Evolutionary conservation across 768 basidiomycete species (phyloP), one percentile per base, ranked within the genome.

Genomic region (Gymnopilus dilepis): DNA sequence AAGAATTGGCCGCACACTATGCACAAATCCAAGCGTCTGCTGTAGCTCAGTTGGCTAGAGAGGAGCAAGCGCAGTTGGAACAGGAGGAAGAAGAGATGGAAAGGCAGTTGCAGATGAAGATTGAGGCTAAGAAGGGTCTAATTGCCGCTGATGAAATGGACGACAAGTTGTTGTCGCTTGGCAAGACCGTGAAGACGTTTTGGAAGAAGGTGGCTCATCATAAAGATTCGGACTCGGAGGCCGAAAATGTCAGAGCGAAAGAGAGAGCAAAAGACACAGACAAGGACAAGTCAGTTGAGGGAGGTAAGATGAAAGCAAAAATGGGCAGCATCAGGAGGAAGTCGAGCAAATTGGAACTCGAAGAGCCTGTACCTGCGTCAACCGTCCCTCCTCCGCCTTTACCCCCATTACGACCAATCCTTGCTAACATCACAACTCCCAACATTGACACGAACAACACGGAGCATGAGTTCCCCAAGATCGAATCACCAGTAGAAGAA

Each of bases 101-200:
- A 56, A 42, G 41, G 45, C 33, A 21, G 41, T 37, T 52, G 59
- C 53, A 24, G 62, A 61, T 73, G 56, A 64, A 70, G 37, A 56
- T 59, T 33, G 68, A 72, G 30, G 63, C 56, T 31, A 67, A 66
- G 59, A 62, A 63, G 57, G 41, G 33, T 50, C 34, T 19, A 59
- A 61, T 57, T n/a, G 64, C 47, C 11, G 73, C 74, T 37, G 70
- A 69, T 3, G 74, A 75, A 33, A 56, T 70, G 37, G 83, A 84
- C 60, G 84, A 85, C 69, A 80, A 84, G 19, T 70, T 87, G 42
- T 24, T 81, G 58, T 67, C 73, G 19, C 68, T 88, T 42, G 86
- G 85, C 59, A 82, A 72, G 73, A 72, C 84, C 60, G 71, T 87
- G 58, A 86, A 82, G 70, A 83, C 74, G 40, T 64, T 86, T 28